Evolutionary conservation across 352 stramenopile genomes (phyloP).

Genomic region (Phytophthora aleatoria): DNA sequence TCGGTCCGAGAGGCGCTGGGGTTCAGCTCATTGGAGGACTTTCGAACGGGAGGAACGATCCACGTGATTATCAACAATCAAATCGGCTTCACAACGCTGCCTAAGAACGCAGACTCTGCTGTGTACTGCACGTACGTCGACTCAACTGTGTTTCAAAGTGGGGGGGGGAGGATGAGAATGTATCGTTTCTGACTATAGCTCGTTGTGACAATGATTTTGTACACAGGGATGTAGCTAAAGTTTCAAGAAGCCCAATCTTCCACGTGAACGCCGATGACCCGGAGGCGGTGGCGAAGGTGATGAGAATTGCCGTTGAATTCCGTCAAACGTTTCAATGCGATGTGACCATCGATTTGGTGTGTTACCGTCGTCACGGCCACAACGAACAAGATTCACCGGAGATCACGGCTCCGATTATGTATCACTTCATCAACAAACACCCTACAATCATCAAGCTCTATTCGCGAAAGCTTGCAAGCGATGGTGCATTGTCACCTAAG

Average conservation of each 20-base stretch:
- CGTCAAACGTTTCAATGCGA: constrained; percentile 94
- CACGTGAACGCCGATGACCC: constrained; percentile 98
- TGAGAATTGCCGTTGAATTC: constrained; percentile 93
- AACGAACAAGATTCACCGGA: constrained; percentile 96
- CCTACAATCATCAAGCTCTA: constrained; percentile 83
- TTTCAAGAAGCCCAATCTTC: constrained; percentile 94
- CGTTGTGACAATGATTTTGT: neutral
- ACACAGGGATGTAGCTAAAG: constrained; percentile 96
- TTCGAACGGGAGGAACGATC: constrained; percentile 97
- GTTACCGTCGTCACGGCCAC: constrained; percentile 98
- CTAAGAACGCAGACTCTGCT: constrained; percentile 96
- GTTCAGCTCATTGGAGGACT: constrained; percentile 92
- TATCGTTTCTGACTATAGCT: constrained; percentile 13
- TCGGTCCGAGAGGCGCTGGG: constrained; percentile 83
- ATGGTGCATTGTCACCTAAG: constrained; percentile 52
- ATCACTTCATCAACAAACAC: constrained; percentile 89
- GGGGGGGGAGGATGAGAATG: neutral
- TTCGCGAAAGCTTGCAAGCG: constrained; percentile 63
- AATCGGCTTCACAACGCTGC: constrained; percentile 98
- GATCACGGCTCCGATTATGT: constrained; percentile 91
- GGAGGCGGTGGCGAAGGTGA: constrained; percentile 90
- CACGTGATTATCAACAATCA: constrained; percentile 99
- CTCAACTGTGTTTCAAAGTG: neutral
- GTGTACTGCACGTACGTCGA: constrained; percentile 92
- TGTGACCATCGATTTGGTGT: constrained; percentile 98